Evolutionary conservation across 2,329 filamentous ascomycete genomes (phyloP), one percentile per base, ranked within the genome.

Genomic region (Pestalotiopsis sp.): DNA sequence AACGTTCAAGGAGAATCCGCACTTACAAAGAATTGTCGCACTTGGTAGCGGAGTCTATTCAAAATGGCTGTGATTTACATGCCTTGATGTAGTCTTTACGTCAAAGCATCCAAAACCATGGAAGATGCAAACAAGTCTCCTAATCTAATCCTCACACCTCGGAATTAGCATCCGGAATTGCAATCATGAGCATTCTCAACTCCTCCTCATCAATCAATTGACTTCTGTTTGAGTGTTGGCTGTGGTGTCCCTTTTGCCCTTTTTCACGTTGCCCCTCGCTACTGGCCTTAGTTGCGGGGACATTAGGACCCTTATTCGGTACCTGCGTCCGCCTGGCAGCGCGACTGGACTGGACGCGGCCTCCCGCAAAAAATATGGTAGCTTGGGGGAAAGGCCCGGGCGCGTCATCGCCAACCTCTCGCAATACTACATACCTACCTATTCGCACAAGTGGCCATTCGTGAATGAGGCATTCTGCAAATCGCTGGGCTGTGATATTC

Each of bases 341-440:
- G 45, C 17, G 17, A 9, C 45, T 62, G 59, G 59, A 41, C 36
- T 62, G 59, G 59, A 41, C 36, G 59, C 27, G 36, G 36, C 41
- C 13, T 36, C 17, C 17, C 25, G 59, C 25, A 36, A 39, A 62
- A 62, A 62, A 41, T 38, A 62, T 38, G 31, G 23, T 31, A 59
- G 31, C 27, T 41, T 13, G 17, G 45, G n/a, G 45, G 45, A 36
- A 36, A 14, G 61, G 61, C 39, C 61, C 61, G 41, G 41, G 61
- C 61, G 61, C 38, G 61, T 64, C 61, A 52, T 20, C 13, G 23
- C 61, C 61, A 64, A 64, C 61, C 61, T 64, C 59, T 17, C 20
- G 14, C 20, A 14, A 62, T 36, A 36, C 25, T 14, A 58, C 25
- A 25, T 14, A 25, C 56, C 14, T 17, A 45, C 17, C 20, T n/a